These are phyloP conservation scores for Phylloporus scabripes DNA, from an alignment of 768 basidiomycete species.

Conservation along the genomic window DNA sequence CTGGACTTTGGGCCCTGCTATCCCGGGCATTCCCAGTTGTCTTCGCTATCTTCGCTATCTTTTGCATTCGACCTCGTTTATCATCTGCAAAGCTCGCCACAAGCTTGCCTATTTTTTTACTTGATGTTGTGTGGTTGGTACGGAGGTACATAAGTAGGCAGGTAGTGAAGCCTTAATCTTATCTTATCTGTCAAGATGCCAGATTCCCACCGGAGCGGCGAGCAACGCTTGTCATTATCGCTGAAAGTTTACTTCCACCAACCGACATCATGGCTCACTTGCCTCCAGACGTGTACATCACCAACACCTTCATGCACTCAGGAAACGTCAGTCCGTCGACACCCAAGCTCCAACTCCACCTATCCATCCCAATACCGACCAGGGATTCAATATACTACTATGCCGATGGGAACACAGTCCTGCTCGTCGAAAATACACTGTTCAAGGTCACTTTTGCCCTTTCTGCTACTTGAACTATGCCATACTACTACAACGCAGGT, in stretches of 20 bases:
- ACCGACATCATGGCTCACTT: conserved; percentile 26
- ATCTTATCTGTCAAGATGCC: conserved; percentile 11
- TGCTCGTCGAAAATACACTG: conserved; percentile 40
- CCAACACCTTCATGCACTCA: conserved; percentile 31
- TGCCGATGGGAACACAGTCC: conserved; percentile 36
- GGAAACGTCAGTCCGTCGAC: conserved; percentile 28
- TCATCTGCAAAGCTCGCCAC: conserved; percentile 6
- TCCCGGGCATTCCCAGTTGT: conserved; percentile 22
- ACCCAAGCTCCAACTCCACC: conserved; percentile 30
- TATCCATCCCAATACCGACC: conserved; percentile 30
- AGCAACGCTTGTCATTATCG: conserved; percentile 5
- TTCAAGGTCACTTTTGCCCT: conserved; percentile 41
- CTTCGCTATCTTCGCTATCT: conserved; percentile 25
- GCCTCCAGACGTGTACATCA: conserved; percentile 29
- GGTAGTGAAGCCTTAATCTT: conserved; percentile 12
- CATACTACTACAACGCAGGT: conserved; percentile 26
- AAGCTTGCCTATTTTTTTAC: conserved; percentile 5
- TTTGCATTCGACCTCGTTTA: conserved; percentile 8
- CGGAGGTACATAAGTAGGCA: conserved; percentile 10
- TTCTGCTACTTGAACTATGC: conserved; percentile 13
- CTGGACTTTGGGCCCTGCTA: conserved; percentile 10
- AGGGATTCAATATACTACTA: conserved; percentile 39
- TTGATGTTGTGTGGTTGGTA: background rate
- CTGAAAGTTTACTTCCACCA: conserved; percentile 10
- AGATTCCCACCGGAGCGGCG: conserved; percentile 15